Evolutionary conservation across 2,329 filamentous ascomycete species (phyloP).

Genomic region (Penicillium sp.): DNA sequence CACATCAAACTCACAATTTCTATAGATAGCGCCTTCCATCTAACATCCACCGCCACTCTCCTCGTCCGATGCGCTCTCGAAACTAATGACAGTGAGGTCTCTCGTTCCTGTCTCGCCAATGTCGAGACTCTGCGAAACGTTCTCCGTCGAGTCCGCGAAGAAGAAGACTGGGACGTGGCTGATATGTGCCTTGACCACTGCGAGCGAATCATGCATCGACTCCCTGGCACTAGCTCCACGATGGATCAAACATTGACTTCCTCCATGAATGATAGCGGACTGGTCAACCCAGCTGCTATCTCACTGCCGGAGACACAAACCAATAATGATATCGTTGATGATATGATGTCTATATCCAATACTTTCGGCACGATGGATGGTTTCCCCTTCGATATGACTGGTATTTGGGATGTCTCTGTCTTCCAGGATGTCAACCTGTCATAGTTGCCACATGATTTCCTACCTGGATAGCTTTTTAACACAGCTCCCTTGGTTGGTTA

Average conservation of each 20-base stretch:
- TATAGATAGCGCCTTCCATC: slow-evolving; percentile 52
- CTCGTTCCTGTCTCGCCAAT: slow-evolving; percentile 47
- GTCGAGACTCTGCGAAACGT: slow-evolving; percentile 51
- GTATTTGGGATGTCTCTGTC: slow-evolving; percentile 47
- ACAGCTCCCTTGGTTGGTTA: neutral
- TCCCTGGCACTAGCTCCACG: slow-evolving; percentile 29
- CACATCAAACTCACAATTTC: slow-evolving; percentile 4
- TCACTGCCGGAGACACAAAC: slow-evolving; percentile 45
- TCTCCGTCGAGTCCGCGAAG: slow-evolving; percentile 48
- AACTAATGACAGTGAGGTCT: slow-evolving; percentile 48
- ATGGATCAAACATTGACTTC: slow-evolving; percentile 19
- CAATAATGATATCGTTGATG: slow-evolving; percentile 47
- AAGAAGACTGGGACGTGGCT: slow-evolving; percentile 57
- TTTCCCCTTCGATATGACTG: slow-evolving; percentile 48
- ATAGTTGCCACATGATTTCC: neutral
- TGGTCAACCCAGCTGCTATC: slow-evolving; percentile 41
- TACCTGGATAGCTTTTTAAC: no score
- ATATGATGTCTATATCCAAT: slow-evolving; percentile 49
- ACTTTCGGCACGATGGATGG: slow-evolving; percentile 48
- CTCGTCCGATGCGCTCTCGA: slow-evolving; percentile 54
- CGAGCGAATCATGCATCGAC: slow-evolving; percentile 45
- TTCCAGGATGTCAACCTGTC: slow-evolving; percentile 41
- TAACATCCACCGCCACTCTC: slow-evolving; percentile 56
- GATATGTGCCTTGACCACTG: slow-evolving; percentile 55
- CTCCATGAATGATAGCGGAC: slow-evolving; percentile 25